Conservation (phyloP, 148 eudicot species). For the Persicaria maculosa region DNA sequence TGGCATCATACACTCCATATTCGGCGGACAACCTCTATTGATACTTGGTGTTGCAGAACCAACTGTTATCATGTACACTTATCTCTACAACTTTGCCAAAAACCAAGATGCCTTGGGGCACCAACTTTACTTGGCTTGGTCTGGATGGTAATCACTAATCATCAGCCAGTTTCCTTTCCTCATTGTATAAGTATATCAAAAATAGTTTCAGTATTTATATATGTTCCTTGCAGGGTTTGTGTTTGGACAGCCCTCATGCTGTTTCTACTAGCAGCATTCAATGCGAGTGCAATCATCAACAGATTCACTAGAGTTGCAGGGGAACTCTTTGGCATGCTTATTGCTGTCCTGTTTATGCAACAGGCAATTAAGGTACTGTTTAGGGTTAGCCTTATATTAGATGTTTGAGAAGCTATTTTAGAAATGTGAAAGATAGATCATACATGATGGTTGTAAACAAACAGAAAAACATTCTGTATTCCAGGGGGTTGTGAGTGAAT, state of each 20-base stretch:
- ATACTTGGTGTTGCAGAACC: constrained; percentile 79
- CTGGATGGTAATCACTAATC: constrained; percentile 41
- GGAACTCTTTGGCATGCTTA: constrained; percentile 75
- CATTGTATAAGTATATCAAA: neutral
- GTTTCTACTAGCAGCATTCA: constrained; percentile 48
- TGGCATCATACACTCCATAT: constrained; percentile 58
- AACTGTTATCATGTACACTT: constrained; percentile 66
- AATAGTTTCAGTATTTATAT: neutral
- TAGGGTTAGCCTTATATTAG: neutral
- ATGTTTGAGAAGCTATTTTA: neutral
- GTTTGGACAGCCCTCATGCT: constrained; percentile 61
- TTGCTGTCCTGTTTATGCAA: constrained; percentile 64
- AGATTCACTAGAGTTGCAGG: constrained; percentile 71
- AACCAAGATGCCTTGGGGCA: constrained; percentile 33
- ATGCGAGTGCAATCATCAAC: constrained; percentile 48
- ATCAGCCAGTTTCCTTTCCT: neutral
- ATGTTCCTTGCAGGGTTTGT: constrained; percentile 49
- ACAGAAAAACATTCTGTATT: neutral
- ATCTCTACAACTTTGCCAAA: constrained; percentile 59
- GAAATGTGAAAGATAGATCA: neutral
- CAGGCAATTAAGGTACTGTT: constrained; percentile 54
- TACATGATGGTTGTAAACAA: neutral
- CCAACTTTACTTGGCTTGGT: constrained; percentile 59
- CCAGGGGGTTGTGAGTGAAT: constrained; percentile 57
- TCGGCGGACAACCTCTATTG: constrained; percentile 70